Conservation (phyloP, 2,329 filamentous ascomycete species). For the Epichloe bromicola region DNA sequence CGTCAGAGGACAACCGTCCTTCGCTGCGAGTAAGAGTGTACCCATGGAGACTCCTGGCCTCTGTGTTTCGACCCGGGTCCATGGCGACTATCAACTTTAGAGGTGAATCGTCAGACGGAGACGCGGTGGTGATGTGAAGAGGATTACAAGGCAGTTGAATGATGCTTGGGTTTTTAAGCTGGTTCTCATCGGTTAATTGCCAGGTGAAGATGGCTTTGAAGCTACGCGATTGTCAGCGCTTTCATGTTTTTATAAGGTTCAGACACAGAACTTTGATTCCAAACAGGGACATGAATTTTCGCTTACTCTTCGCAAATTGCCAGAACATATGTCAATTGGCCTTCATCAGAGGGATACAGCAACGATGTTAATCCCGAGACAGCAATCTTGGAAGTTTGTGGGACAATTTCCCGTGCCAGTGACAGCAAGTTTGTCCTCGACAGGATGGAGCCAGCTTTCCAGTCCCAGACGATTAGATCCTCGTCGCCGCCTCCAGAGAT, state of each 20-base stretch:
- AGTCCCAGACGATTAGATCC: constrained; percentile 71
- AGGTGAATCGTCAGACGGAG: constrained; percentile 8
- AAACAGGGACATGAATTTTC: background rate
- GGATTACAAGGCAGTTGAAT: constrained; percentile 51
- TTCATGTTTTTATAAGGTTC: background rate
- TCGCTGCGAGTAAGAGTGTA: constrained; percentile 20
- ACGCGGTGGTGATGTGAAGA: constrained; percentile 35
- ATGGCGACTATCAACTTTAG: constrained; percentile 26
- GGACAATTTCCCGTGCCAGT: constrained; percentile 24
- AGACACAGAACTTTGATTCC: constrained; percentile 9
- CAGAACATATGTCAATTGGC: constrained; percentile 27
- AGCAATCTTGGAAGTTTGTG: constrained; percentile 29
- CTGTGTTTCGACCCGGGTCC: constrained; percentile 20
- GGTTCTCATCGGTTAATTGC: constrained; percentile 33
- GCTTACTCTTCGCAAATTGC: constrained; percentile 45
- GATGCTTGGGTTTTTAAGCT: constrained; percentile 31
- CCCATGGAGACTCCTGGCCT: constrained; percentile 17
- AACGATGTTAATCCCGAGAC: constrained; percentile 30
- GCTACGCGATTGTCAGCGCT: constrained; percentile 17
- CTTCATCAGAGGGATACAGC: constrained; percentile 16
- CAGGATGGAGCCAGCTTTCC: constrained; percentile 44
- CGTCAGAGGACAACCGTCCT: constrained; percentile 18
- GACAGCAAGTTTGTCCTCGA: constrained; percentile 39
- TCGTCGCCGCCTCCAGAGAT: constrained; percentile 81
- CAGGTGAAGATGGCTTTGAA: constrained; percentile 54